Conservation (phyloP, 2,329 filamentous ascomycete species). For the Cordyceps farinosa region DNA sequence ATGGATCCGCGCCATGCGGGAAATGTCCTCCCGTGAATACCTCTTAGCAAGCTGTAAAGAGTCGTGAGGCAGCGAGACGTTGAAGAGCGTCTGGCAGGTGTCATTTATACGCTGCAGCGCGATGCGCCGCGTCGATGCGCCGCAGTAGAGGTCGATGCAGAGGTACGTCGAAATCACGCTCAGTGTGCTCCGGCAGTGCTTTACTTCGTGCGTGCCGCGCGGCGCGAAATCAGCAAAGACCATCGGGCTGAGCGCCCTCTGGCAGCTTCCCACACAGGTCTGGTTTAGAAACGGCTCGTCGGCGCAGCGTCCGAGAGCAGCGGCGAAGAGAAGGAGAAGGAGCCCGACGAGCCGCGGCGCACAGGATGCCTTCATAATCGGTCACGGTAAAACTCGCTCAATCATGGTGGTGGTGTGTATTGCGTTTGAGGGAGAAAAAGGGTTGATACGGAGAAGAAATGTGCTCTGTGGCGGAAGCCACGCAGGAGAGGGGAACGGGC, state of each 20-base stretch:
- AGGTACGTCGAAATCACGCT: constrained; percentile 4
- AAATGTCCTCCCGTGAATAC: not conserved
- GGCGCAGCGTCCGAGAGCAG: not conserved
- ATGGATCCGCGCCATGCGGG: not conserved
- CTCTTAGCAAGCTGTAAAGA: not conserved
- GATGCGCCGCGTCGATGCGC: not conserved
- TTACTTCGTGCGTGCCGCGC: not conserved
- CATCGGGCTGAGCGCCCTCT: not conserved
- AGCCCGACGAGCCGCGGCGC: not conserved
- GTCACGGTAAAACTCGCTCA: not conserved
- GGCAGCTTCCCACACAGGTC: constrained; percentile 8
- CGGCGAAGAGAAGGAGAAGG: not conserved
- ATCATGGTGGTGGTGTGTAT: not conserved
- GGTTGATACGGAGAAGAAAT: too few relatives aligned
- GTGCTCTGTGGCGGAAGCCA: too few relatives aligned
- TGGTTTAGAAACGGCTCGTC: not conserved
- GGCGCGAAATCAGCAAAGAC: not conserved
- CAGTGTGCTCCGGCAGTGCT: not conserved
- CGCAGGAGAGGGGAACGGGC: too few relatives aligned
- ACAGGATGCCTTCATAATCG: not conserved
- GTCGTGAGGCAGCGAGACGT: not conserved
- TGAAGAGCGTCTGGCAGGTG: not conserved
- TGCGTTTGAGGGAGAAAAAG: not conserved
- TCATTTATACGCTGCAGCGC: not conserved
- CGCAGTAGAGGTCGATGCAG: constrained; percentile 12